Percentiles rank a stretch among this genome's conserved stretches.
These are phyloP conservation scores for Xylaria nigripes DNA, from an alignment of 495 filamentous ascomycete genomes.

Conservation along the genomic window DNA sequence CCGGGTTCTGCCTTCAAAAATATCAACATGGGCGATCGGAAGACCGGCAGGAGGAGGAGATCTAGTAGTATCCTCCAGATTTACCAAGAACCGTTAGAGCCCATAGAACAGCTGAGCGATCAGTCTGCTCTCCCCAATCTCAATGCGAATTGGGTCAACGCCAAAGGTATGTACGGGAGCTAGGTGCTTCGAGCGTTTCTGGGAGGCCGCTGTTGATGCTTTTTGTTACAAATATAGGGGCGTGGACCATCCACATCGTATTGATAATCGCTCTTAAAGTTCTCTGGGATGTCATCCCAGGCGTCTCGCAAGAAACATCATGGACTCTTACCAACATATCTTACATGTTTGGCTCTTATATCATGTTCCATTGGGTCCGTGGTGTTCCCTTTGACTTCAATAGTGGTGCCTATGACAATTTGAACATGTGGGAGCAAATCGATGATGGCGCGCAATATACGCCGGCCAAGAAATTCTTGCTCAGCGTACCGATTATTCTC, in stretches of 20 bases:
- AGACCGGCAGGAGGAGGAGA: constrained; percentile 62
- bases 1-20: constrained; percentile 33
- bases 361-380: constrained; percentile 99
- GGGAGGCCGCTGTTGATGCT: not conserved
- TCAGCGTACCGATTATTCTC: constrained; percentile 86
- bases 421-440: constrained; percentile 99
- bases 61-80: constrained; percentile 83
- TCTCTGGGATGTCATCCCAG: constrained; percentile 89
- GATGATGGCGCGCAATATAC: constrained; percentile 99
- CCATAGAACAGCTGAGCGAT: constrained; percentile 90
- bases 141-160: constrained; percentile 98
- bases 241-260: constrained; percentile 94
- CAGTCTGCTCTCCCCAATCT: constrained; percentile 90
- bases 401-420: constrained; percentile 95
- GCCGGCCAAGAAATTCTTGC: constrained; percentile 93
- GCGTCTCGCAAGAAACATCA: constrained; percentile 91
- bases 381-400: constrained; percentile 99
- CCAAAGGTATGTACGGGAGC: constrained; percentile 66
- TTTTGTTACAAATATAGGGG: constrained; percentile 48
- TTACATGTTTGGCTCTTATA: constrained; percentile 96
- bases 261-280: constrained; percentile 86
- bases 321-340: constrained; percentile 98
- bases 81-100: constrained; percentile 90
- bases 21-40: constrained; percentile 42
- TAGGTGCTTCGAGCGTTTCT: not conserved